Conservation (phyloP, 352 stramenopile species). For the Phytophthora macrochlamydospora region DNA sequence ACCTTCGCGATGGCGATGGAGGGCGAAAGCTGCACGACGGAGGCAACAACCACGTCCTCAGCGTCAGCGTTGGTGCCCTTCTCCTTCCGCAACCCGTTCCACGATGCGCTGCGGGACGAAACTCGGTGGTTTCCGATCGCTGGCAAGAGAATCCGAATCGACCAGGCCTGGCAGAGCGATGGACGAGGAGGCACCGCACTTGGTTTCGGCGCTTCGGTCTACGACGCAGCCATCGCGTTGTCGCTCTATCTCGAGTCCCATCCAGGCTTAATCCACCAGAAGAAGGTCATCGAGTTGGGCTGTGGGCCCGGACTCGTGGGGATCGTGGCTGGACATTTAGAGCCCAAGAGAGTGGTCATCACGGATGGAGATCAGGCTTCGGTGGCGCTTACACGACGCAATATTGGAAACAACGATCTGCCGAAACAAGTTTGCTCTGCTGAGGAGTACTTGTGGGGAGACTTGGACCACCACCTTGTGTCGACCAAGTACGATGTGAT, state of each 20-base stretch:
- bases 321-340: conserved; percentile 62
- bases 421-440: conserved; percentile 32
- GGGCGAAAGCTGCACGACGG: conserved; percentile 1
- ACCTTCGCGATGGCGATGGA: conserved; percentile 12
- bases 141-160: conserved; percentile 57
- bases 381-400: conserved; percentile 64
- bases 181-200: conserved; percentile 72
- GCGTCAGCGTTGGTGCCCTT: conserved; percentile 61
- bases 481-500: conserved; percentile 65
- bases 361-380: conserved; percentile 80
- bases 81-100: conserved; percentile 77
- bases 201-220: conserved; percentile 84
- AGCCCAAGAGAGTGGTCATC: conserved; percentile 50
- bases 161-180: conserved; percentile 81
- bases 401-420: conserved; percentile 43
- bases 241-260: conserved; percentile 77
- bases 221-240: conserved; percentile 78
- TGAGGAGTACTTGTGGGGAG: conserved; percentile 67
- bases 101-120: conserved; percentile 69
- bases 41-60: conserved; percentile 8
- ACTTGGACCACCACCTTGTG: conserved; percentile 37
- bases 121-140: conserved; percentile 75
- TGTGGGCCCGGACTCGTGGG: conserved; percentile 77
- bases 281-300: conserved; percentile 75
- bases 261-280: conserved; percentile 49